Percentiles rank a stretch among this genome's conserved stretches.
Evolutionary conservation across 345 rosid species (phyloP).

Genomic region (Corymbia maculata): DNA sequence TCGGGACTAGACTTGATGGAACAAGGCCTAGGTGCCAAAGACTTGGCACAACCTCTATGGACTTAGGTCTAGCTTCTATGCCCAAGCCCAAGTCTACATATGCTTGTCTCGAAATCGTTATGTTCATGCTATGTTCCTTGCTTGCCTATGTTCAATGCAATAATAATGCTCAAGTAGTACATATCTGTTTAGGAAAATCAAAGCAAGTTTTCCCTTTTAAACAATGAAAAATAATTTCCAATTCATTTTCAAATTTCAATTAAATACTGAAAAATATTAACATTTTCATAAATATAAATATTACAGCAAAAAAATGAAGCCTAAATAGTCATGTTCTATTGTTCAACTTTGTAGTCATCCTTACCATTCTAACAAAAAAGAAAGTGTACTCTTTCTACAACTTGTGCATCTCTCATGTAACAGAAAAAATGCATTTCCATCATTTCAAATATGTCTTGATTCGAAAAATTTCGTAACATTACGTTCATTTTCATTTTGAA

Average conservation of each 20-base stretch:
- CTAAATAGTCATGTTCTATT: not conserved
- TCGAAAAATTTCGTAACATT: accelerated
- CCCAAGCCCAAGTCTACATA: too few species aligned
- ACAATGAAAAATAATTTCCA: not conserved
- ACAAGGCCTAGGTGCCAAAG: too few species aligned
- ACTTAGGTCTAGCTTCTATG: too few species aligned
- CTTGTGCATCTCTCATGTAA: accelerated
- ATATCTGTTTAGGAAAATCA: not conserved
- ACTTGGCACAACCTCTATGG: too few species aligned
- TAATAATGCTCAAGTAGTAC: accelerated
- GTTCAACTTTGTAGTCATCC: not conserved
- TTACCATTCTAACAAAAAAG: not conserved
- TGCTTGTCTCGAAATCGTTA: too few species aligned
- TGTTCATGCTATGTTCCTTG: accelerated
- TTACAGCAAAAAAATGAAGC: accelerated
- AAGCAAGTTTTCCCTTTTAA: not conserved
- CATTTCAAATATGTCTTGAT: accelerated
- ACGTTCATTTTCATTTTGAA: not conserved
- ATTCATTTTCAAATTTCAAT: not conserved
- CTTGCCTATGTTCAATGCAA: accelerated
- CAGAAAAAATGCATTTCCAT: not conserved
- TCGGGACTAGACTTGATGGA: too few species aligned
- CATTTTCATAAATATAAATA: not conserved
- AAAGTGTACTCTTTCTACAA: not conserved
- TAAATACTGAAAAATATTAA: not conserved